Base-by-base conservation (phyloP, 2,329 filamentous ascomycete species). In the Pyricularia sp. region DNA sequence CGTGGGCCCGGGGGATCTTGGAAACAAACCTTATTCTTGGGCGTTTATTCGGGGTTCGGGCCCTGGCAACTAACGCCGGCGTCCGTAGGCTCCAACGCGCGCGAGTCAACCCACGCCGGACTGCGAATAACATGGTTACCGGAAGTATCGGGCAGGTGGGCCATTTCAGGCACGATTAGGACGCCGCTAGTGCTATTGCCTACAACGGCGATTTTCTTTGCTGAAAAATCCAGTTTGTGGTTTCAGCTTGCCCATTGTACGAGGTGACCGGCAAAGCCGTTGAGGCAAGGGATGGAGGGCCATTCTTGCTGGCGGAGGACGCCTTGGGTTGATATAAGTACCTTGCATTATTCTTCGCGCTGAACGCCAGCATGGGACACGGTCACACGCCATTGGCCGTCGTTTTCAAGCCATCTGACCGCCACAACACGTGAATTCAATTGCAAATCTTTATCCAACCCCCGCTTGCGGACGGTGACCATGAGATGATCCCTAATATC, bases 401-500 rank as follows among this genome's bases (percentile, higher is more conserved):
- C 71, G 3, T 68, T 64, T 69, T 82, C 79, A 64, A 78, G 72
- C 81, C 81, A 83, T 65, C 67, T 70, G 0, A 80, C 79, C 5
- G 72, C 74, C 4, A 72, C 66, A 16, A 83, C 77, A 64, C 72
- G 73, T 67, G 81, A 78, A 22, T 40, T 40, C 35, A 40, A 40
- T 4, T 40, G 35, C 35, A 40, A 16, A 13, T 40, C 10, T 9
- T 40, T 13, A 40, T 40, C 35, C 35, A 40, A 9, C 10, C 13
- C 13, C 35, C 35, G 10, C 10, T 40, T 40, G 35, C 35, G 35
- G 10, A 40, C 35, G 10, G 35, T 72, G 6, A 70, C 69, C 63
- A 77, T 73, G 30, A 87, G 76, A 66, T 87, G 87, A 3, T 74
- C 73, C 57, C 79, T 76, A 57, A 88, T 87, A 70, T 88, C 84